Base-by-base conservation (phyloP, 1,139 yeast species). In the Protomyces gravidus region DNA sequence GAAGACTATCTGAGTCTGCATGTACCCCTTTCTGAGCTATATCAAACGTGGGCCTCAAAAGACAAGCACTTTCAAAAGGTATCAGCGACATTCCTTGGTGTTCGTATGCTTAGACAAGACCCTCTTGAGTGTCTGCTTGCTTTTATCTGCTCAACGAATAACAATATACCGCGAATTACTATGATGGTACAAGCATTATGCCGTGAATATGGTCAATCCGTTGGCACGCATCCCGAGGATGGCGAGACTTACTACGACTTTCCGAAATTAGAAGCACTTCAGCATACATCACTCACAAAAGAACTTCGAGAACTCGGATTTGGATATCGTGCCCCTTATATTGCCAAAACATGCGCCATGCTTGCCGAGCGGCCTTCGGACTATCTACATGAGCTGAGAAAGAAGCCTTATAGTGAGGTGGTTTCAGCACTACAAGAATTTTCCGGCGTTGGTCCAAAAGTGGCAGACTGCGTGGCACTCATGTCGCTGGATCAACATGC, bases 371-470 rank as follows among this genome's bases (percentile, higher is more conserved):
- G 61, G 7, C 70, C 72, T 1, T 61, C 70, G 27, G 58, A 64
- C 3, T 63, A 65, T 45, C 65, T 72, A 13, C 59, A 64, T 5
- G 71, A 67, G 21, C 71, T 84, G 53, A 72, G 90, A 33, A 61
- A 67, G 0, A 66, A 69, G 32, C 71, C 79, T 2, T 83, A 84
- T 65, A 78, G 78, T 55, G 80, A 78, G 6, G 84, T 88, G 1
- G 86, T 86, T 64, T 80, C 80, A 17, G 83, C 80, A 62, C 73
- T 94, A 49, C 74, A 86, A 63, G 78, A 80, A 64, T 84, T 86
- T 64, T 78, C 80, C 2, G 99, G 99, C 0, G 97, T 94, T 0
- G 99, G 99, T 0, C 97, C 98, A 0, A 92, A 92, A 72, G 98
- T 92, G 0, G 97, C 99, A 0, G 98, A 94, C 68, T 92, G 99